Conservation (phyloP, 306 rosid genomes). For the Cucurbita pepo region DNA sequence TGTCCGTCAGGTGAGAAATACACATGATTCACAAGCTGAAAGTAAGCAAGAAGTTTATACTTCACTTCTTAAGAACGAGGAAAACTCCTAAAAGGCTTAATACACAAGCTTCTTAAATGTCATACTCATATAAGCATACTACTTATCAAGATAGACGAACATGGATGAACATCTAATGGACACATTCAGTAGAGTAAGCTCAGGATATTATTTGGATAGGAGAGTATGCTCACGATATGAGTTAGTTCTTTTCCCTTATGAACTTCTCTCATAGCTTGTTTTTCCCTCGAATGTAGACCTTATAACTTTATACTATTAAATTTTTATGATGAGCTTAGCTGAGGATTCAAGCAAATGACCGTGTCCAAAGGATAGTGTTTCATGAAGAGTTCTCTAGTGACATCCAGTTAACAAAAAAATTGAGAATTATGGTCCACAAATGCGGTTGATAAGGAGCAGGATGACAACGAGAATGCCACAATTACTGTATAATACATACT, state of each 20-base stretch:
- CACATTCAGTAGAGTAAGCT: background rate
- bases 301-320: background rate
- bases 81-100: background rate
- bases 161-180: background rate
- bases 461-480: background rate
- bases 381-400: background rate
- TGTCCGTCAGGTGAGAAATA: constrained; percentile 95
- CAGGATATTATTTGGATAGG: background rate
- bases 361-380: background rate
- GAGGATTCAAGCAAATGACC: background rate
- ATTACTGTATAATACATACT: background rate
- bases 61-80: background rate
- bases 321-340: background rate
- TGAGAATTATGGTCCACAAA: background rate
- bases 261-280: background rate
- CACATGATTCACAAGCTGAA: constrained; percentile 82
- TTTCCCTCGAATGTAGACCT: background rate
- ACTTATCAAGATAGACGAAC: background rate
- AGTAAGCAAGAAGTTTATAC: constrained; percentile 1
- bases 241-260: background rate
- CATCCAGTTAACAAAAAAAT: background rate
- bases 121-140: background rate
- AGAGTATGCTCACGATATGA: background rate
- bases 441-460: background rate
- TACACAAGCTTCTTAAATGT: background rate